Evolutionary conservation across 2,329 filamentous ascomycete species (phyloP).

Genomic region (Canariomyces notabilis): DNA sequence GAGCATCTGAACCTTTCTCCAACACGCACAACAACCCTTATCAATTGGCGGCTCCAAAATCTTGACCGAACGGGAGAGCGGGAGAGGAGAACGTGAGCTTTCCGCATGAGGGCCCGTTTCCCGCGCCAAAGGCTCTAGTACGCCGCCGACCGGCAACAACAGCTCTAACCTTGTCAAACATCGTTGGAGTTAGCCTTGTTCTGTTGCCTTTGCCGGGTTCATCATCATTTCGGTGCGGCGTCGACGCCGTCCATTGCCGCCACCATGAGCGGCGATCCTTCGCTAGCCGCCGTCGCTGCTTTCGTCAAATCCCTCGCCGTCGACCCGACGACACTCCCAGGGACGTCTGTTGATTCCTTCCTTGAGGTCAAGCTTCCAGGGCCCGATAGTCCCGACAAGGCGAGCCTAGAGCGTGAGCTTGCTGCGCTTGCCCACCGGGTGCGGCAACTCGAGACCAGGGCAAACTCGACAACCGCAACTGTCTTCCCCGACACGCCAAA

Average conservation of each 20-base stretch:
- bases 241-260: constrained; percentile 15
- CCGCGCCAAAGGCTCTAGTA: constrained; percentile 1
- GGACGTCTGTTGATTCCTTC: constrained; percentile 19
- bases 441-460: constrained; percentile 75
- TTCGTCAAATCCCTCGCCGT: constrained; percentile 29
- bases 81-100: no score
- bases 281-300: constrained; percentile 28
- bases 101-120: constrained; percentile 2
- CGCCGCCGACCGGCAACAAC: neutral
- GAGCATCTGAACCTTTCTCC: neutral
- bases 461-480: constrained; percentile 50
- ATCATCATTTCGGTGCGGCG: no score
- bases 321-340: constrained; percentile 24
- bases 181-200: no score
- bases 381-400: constrained; percentile 68
- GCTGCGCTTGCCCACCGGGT: constrained; percentile 72
- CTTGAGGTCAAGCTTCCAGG: constrained; percentile 67
- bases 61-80: neutral
- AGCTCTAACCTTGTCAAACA: no score
- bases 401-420: constrained; percentile 75
- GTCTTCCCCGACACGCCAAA: constrained; percentile 75
- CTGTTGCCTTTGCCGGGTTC: no score
- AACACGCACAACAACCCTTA: constrained; percentile 1
- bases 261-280: constrained; percentile 29
- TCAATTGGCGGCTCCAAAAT: neutral